These are phyloP conservation scores for Dothideomycetes sp. DNA, from an alignment of 2,329 filamentous ascomycete genomes.

Conservation along the genomic window DNA sequence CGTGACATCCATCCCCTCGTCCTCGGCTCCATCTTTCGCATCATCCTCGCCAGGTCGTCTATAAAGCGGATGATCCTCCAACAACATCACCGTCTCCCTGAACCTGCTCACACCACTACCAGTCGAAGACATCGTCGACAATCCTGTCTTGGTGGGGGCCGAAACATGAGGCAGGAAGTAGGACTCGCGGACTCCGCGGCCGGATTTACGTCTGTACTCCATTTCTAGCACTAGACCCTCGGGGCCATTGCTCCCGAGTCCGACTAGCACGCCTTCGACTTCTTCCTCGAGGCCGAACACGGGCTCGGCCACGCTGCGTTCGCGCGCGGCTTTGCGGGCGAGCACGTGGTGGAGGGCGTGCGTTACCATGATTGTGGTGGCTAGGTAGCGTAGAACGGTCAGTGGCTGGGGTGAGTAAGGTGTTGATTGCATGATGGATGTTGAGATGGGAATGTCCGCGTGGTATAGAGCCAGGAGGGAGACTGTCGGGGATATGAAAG, in stretches of 20 bases:
- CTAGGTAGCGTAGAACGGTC: conserved; percentile 66
- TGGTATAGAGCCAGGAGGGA: conserved; percentile 77
- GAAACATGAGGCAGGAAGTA: conserved; percentile 40
- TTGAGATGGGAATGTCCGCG: conserved; percentile 56
- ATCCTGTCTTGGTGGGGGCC: neutral
- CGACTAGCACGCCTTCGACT: conserved; percentile 66
- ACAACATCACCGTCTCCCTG: conserved; percentile 40
- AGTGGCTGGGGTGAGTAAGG: conserved; percentile 57
- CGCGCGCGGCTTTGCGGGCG: conserved; percentile 60
- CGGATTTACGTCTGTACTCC: conserved; percentile 77
- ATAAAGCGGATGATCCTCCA: conserved; percentile 70
- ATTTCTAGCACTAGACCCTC: conserved; percentile 65
- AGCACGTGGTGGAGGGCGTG: conserved; percentile 66
- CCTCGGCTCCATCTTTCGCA: conserved; percentile 25
- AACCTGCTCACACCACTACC: conserved; percentile 6
- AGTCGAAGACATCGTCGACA: conserved; percentile 12
- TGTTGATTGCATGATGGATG: conserved; percentile 16
- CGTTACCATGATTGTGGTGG: conserved; percentile 72
- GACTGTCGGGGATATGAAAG: conserved; percentile 52
- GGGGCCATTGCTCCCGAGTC: conserved; percentile 43
- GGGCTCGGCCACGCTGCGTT: conserved; percentile 65
- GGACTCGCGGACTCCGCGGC: conserved; percentile 63
- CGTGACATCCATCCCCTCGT: conserved; percentile 54
- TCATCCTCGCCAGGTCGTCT: conserved; percentile 30
- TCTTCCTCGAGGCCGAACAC: conserved; percentile 69